These are phyloP conservation scores for Murraya koenigii DNA, from an alignment of 345 rosid genomes.

Conservation along the genomic window DNA sequence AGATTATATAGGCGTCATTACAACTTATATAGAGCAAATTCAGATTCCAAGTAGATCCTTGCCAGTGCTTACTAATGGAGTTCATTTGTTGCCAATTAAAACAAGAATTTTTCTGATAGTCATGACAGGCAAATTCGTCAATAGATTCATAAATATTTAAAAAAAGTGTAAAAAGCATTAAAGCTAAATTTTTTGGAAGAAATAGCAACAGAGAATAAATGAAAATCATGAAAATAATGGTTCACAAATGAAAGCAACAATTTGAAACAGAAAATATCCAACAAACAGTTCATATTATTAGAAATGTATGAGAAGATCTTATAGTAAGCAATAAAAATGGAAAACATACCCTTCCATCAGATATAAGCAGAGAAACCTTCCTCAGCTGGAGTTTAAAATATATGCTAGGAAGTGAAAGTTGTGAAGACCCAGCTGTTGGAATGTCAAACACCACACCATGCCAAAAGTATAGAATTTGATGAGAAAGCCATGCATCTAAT, in stretches of 20 bases:
- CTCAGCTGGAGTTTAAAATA: slow-evolving; percentile 47
- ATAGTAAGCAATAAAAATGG: not conserved
- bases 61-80: not conserved
- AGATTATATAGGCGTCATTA: too few relatives aligned
- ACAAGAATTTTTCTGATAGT: not conserved
- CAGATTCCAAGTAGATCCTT: not conserved
- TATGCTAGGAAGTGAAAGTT: slow-evolving; percentile 34
- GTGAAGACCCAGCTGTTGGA: slow-evolving; percentile 55
- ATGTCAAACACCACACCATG: slow-evolving; percentile 44
- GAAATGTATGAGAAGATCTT: not conserved
- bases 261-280: not conserved
- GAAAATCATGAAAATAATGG: not conserved
- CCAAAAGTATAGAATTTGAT: slow-evolving; percentile 69
- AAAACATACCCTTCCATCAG: slow-evolving; percentile 82
- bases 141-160: not conserved
- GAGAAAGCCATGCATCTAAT: slow-evolving; percentile 63
- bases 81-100: not conserved
- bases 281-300: slow-evolving; percentile 9
- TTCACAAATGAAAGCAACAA: not conserved
- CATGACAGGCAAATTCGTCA: not conserved
- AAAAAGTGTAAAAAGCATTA: not conserved
- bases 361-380: slow-evolving; percentile 65
- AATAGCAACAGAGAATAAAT: not conserved
- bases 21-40: not conserved
- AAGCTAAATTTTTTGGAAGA: not conserved